These are phyloP conservation scores for Brachypodium distachyon DNA, from an alignment of 202 grass and related monocot species.

Conservation along the genomic window DNA sequence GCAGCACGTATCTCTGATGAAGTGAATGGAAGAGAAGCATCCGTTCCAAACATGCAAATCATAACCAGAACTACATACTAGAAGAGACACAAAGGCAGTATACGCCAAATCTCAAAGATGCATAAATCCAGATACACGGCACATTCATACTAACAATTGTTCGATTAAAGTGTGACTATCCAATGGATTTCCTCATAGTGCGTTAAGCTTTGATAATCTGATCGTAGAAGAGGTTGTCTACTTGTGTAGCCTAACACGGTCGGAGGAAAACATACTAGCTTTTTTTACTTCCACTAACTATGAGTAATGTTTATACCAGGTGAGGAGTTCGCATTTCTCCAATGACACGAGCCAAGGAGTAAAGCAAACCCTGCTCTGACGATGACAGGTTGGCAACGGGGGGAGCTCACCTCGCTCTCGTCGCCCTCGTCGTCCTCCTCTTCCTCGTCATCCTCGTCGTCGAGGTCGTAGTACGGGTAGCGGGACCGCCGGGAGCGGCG, in stretches of 20 bases:
- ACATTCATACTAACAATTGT: neutral
- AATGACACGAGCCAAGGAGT: neutral
- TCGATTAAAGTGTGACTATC: neutral
- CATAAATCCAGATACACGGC: neutral
- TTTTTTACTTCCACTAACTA: neutral
- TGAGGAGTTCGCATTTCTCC: neutral
- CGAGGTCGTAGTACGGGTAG: constrained; percentile 46
- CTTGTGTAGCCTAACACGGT: neutral
- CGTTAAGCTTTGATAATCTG: neutral
- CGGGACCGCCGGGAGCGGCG: constrained; percentile 53
- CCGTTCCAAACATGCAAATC: neutral
- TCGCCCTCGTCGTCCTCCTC: constrained; percentile 11
- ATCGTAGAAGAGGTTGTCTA: neutral
- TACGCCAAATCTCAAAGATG: neutral
- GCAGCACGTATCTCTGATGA: neutral
- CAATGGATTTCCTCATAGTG: neutral
- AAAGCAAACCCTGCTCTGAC: neutral
- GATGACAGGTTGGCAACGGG: neutral
- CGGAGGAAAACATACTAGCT: neutral
- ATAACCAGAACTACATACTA: neutral
- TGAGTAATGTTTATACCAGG: neutral
- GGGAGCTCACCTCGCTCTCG: constrained; percentile 25
- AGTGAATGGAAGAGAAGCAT: neutral
- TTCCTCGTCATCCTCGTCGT: constrained; percentile 29
- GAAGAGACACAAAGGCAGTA: neutral